Percentiles rank a stretch among this genome's conserved stretches.
These are phyloP conservation scores for Agrocybe praecox DNA, from an alignment of 768 basidiomycete species.

Conservation along the genomic window DNA sequence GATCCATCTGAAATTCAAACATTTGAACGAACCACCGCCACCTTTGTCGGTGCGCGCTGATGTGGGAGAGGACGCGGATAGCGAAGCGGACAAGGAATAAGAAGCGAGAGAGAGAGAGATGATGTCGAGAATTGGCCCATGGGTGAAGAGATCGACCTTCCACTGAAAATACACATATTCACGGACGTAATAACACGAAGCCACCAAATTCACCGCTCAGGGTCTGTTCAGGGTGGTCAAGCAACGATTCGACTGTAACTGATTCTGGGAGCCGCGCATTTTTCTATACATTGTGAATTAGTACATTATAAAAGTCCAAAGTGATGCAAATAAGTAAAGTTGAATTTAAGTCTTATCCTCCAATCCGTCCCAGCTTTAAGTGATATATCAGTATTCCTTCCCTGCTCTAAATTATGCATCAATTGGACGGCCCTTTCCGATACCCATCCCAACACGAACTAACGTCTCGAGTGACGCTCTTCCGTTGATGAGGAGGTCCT, in stretches of 20 bases:
- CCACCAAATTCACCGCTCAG: no score
- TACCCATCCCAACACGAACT: conserved; percentile 85
- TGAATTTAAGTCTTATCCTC: no score
- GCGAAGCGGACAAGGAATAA: background rate
- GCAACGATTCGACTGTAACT: no score
- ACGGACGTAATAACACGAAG: no score
- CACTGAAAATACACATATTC: no score
- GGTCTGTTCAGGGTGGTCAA: no score
- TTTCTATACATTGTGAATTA: no score
- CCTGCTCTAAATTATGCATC: conserved; percentile 11
- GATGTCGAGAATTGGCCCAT: conserved; percentile 3
- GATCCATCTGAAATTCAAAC: background rate
- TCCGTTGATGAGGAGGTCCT: conserved; percentile 87
- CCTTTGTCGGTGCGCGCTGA: conserved; percentile 2
- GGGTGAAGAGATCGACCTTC: background rate
- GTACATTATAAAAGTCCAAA: no score
- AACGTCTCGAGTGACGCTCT: conserved; percentile 86
- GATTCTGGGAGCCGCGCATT: no score
- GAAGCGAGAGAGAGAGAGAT: background rate
- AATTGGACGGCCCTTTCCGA: conserved; percentile 45
- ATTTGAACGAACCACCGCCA: background rate
- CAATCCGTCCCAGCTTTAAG: no score
- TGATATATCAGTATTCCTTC: no score
- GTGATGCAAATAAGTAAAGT: no score
- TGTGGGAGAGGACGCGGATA: conserved; percentile 1